These are phyloP conservation scores for Ustilago esculenta DNA, from an alignment of 1,284 basidiomycete species.

Conservation along the genomic window DNA sequence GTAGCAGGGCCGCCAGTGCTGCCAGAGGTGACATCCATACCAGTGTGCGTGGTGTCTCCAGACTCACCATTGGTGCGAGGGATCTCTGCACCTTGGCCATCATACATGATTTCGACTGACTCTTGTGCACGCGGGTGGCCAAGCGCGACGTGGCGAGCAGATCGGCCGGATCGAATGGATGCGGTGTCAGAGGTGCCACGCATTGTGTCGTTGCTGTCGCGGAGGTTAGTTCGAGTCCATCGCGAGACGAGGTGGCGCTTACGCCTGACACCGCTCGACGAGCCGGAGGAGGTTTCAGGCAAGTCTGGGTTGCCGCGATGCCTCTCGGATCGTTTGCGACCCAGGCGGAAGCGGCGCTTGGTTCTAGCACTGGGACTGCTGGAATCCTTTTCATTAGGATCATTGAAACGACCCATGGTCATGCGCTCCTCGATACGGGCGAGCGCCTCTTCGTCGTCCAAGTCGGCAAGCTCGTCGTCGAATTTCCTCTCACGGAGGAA, in stretches of 20 bases:
- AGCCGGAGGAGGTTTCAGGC: constrained; percentile 36
- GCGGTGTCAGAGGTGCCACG: constrained; percentile 24
- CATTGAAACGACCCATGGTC: constrained; percentile 30
- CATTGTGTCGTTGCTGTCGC: constrained; percentile 30
- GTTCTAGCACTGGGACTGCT: constrained; percentile 4
- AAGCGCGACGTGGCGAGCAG: constrained; percentile 14
- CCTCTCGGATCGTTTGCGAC: constrained; percentile 25
- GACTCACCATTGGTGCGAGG: not conserved
- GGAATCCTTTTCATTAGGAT: constrained; percentile 20
- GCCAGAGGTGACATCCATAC: not conserved
- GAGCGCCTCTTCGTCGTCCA: constrained; percentile 52
- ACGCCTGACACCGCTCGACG: constrained; percentile 38
- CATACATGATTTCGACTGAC: constrained; percentile 38
- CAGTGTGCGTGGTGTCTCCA: not conserved
- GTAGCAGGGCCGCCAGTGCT: constrained; percentile 4
- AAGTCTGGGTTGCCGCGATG: constrained; percentile 19
- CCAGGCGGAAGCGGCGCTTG: constrained; percentile 23
- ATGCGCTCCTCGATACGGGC: constrained; percentile 43
- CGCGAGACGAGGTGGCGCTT: constrained; percentile 34
- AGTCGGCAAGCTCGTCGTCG: constrained; percentile 40
- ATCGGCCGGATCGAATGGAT: constrained; percentile 26
- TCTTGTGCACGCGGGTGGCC: constrained; percentile 22
- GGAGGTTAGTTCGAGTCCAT: constrained; percentile 32
- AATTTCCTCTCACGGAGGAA: constrained; percentile 61
- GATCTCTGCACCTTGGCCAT: constrained; percentile 9